Base-by-base conservation (phyloP, 179 eudicot species). In the Drosera spatulata region DNA sequence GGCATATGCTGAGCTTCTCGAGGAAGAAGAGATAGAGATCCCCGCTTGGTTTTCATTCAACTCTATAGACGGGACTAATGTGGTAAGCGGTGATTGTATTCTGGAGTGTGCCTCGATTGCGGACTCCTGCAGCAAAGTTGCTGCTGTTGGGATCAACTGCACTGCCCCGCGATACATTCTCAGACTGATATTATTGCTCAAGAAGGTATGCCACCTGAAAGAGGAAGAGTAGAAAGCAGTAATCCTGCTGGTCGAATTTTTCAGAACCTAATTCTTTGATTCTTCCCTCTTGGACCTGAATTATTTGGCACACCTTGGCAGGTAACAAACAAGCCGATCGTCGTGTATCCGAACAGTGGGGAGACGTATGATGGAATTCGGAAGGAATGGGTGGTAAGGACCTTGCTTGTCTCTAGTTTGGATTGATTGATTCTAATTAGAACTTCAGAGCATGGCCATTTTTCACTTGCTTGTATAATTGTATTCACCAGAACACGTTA, bases 351-450 rank as follows among this genome's bases (percentile, higher is more conserved):
- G 5, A 93, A 93, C 69, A 86, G 90, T 46, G 97, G 97, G 3
- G 99, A 93, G 80, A 81, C 75, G 33, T 89, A 89, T 58, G 84
- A 89, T 77, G 82, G 69, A 2, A 66, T 51, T 15, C 63, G 50
- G 60, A 93, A 89, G 77, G 77, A 82, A 33, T 89, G 99, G 96
- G 88, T 89, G 90, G 98, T 91, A 55, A 79, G 91, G 77, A 53
- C 42, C 47, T 61, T 51, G 37, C 55, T 6, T 60, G 33, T 22
- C 33, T 22, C n/a, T 22, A 22, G 33, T 22, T 22, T 22, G 33
- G 33, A 22, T 22, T 22, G 33, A 22, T 22, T 22, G 1, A 22
- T 22, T 22, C 33, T 22, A 22, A 22, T 22, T 22, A 22, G 33
- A 22, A 22, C 33, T 22, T 22, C 33, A 22, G 33, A 22, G 33